Percentiles rank a stretch among this genome's conserved stretches.
phyloP scores from a whole-genome alignment of 2,329 filamentous ascomycete species.

The Akanthomyces uredinophilus region DNA sequence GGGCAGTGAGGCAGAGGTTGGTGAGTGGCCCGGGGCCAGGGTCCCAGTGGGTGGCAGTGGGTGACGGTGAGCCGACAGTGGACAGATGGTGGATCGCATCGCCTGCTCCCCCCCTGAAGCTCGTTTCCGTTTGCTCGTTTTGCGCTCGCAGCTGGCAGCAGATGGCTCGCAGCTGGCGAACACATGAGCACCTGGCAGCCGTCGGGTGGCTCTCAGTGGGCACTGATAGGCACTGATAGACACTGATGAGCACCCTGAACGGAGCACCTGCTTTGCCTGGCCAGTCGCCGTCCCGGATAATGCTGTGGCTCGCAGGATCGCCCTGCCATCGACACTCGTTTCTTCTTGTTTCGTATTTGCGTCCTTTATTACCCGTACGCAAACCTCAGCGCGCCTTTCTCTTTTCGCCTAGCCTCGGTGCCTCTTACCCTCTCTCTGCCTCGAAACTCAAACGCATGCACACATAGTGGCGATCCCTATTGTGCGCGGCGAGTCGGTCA shows the following conservation, averaged over 20 bases:
- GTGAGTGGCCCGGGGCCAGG: too few relatives aligned
- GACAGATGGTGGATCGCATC: not conserved
- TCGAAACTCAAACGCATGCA: not conserved
- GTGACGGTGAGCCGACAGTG: not conserved
- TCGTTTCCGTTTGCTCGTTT: not conserved
- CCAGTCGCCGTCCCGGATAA: not conserved
- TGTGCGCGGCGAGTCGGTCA: too few relatives aligned
- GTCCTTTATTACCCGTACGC: too few relatives aligned
- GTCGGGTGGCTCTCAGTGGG: not conserved
- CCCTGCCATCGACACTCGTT: not conserved
- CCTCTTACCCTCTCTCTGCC: too few relatives aligned
- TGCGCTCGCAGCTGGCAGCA: not conserved
- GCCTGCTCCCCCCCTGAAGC: not conserved
- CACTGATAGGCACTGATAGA: not conserved
- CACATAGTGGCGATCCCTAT: not conserved
- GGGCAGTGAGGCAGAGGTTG: too few relatives aligned
- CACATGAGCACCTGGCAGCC: not conserved
- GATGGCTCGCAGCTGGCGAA: not conserved
- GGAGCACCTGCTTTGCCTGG: not conserved
- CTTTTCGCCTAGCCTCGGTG: not conserved
- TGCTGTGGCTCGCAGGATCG: not conserved
- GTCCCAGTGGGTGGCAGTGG: not conserved
- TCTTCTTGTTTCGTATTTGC: conserved; percentile 4
- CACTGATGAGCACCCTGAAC: not conserved
- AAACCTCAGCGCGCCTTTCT: not conserved